Evolutionary conservation across 1,284 basidiomycete species (phyloP).

Genomic region (Exobasidium rhododendri): DNA sequence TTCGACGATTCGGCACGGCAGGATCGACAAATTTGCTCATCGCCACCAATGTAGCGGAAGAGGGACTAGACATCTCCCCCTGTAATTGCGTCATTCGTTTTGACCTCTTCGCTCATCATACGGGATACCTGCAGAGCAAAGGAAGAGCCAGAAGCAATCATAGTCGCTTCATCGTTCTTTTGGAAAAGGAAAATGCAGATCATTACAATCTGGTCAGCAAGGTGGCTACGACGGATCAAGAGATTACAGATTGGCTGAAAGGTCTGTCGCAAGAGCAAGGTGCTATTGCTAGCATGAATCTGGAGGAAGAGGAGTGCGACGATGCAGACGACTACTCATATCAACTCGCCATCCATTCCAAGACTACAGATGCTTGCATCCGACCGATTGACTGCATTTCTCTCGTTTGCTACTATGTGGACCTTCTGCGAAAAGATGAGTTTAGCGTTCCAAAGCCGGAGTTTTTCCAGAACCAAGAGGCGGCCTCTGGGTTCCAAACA

Average conservation of each 20-base stretch:
- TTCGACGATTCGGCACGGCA: conserved; percentile 26
- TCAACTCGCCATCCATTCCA: conserved; percentile 14
- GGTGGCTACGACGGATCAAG: conserved; percentile 13
- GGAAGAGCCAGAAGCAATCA: conserved; percentile 29
- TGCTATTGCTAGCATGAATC: not conserved
- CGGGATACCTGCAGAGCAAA: conserved; percentile 35
- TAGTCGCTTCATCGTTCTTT: conserved; percentile 31
- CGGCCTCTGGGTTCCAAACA: conserved; percentile 16
- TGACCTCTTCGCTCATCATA: conserved; percentile 36
- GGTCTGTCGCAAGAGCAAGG: not conserved
- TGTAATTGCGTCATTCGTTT: conserved; percentile 42
- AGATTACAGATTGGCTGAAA: conserved; percentile 24
- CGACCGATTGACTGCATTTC: conserved; percentile 26
- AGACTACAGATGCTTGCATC: conserved; percentile 27
- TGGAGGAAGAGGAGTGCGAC: conserved; percentile 10
- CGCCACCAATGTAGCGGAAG: conserved; percentile 40
- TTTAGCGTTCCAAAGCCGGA: conserved; percentile 20
- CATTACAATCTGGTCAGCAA: conserved; percentile 18
- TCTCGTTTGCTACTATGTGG: conserved; percentile 27
- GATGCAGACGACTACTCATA: conserved; percentile 7
- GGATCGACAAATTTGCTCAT: conserved; percentile 37
- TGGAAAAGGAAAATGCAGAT: conserved; percentile 22
- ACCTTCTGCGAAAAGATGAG: conserved; percentile 23
- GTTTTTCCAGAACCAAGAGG: conserved; percentile 18
- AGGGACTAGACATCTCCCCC: conserved; percentile 34